Evolutionary conservation across 768 basidiomycete species (phyloP).

Genomic region (Hygrocybe punicea): DNA sequence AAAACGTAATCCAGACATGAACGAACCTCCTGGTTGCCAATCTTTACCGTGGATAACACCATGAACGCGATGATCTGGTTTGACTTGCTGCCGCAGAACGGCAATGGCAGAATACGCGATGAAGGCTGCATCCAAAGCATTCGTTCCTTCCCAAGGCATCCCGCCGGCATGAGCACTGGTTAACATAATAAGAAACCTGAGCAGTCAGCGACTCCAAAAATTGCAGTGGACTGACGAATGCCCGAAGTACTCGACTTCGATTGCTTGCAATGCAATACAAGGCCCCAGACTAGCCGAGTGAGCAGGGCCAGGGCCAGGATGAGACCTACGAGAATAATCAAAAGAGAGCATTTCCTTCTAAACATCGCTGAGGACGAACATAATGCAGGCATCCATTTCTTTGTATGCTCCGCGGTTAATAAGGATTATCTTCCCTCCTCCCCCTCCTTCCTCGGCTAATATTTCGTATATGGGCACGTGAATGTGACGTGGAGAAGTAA

Average conservation of each 20-base stretch:
- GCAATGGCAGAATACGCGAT: constrained; percentile 78
- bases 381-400: constrained; percentile 73
- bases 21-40: constrained; percentile 69
- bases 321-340: constrained; percentile 51
- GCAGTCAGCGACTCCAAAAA: not conserved
- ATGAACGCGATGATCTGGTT: constrained; percentile 74
- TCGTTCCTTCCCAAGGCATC: constrained; percentile 81
- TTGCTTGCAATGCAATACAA: constrained; percentile 58
- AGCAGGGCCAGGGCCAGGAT: constrained; percentile 76
- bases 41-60: constrained; percentile 45
- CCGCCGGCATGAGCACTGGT: constrained; percentile 70
- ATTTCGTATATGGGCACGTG: not conserved
- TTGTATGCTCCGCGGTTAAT: constrained; percentile 72
- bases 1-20: not conserved
- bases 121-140: constrained; percentile 85
- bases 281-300: constrained; percentile 62
- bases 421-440: constrained; percentile 68
- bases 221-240: constrained; percentile 52
- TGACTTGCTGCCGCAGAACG: constrained; percentile 75
- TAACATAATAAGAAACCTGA: not conserved
- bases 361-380: constrained; percentile 41
- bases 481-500: not conserved
- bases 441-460: constrained; percentile 74
- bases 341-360: not conserved
- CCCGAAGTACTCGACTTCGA: constrained; percentile 64